A percentile compares a stretch with the other conserved stretches of the same genome.
Evolutionary conservation across 1,139 yeast species (phyloP).

Genomic region (Yamadazyma epiphylla): DNA sequence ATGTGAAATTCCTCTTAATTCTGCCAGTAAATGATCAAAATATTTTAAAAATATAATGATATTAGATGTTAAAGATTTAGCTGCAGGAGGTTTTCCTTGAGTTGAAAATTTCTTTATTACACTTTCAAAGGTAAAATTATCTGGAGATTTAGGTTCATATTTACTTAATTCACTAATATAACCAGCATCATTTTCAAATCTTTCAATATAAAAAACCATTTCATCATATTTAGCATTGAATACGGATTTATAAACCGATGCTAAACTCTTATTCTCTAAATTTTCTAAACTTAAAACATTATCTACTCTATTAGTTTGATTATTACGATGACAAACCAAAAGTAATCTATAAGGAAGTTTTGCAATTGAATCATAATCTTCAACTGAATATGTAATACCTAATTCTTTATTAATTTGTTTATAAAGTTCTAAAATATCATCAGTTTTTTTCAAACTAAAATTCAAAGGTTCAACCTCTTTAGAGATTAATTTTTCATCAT

Average conservation of each 20-base stretch:
- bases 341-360: slow-evolving; percentile 52
- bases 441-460: slow-evolving; percentile 57
- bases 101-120: slow-evolving; percentile 1
- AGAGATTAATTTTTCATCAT: slow-evolving; percentile 41
- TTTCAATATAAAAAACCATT: slow-evolving; percentile 48
- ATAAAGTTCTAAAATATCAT: slow-evolving; percentile 49
- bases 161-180: slow-evolving; percentile 11
- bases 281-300: slow-evolving; percentile 36
- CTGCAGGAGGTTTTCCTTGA: not conserved
- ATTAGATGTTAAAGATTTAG: slow-evolving; percentile 17
- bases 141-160: not conserved
- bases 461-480: slow-evolving; percentile 47
- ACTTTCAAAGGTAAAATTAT: slow-evolving; percentile 2
- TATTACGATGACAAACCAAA: slow-evolving; percentile 66
- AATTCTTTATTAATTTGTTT: slow-evolving; percentile 40
- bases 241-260: slow-evolving; percentile 37
- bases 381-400: slow-evolving; percentile 7
- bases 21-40: slow-evolving; percentile 58
- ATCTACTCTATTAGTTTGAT: slow-evolving; percentile 69
- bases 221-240: slow-evolving; percentile 42
- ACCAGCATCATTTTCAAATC: slow-evolving; percentile 30
- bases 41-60: slow-evolving; percentile 62
- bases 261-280: slow-evolving; percentile 22
- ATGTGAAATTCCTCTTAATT: slow-evolving; percentile 61
- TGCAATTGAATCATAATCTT: slow-evolving; percentile 22